Evolutionary conservation across 495 filamentous ascomycete genomes (phyloP).

Genomic region (Bacidia rubella): DNA sequence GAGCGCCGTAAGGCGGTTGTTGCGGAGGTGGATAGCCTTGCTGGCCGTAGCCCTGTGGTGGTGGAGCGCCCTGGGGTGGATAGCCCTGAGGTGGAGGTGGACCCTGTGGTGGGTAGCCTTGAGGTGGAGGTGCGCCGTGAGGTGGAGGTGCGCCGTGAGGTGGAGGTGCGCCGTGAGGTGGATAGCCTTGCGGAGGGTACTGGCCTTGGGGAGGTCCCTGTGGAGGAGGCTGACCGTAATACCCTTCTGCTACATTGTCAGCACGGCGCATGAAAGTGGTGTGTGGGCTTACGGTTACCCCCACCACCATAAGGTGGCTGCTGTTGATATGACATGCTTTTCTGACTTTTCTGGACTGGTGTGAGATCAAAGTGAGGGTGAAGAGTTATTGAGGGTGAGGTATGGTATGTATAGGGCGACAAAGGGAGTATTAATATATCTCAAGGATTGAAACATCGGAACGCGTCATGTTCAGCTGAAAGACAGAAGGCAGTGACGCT

Average conservation of each 20-base stretch:
- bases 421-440: not conserved
- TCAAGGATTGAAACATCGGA: not conserved
- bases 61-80: not conserved
- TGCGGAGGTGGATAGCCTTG: slow-evolving; percentile 20
- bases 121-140: slow-evolving; percentile 13
- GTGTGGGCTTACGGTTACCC: not conserved
- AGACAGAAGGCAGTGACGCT: too few species aligned
- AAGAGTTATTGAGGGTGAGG: not conserved
- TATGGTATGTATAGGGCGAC: not conserved
- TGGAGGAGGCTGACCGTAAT: slow-evolving; percentile 16
- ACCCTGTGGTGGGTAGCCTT: slow-evolving; percentile 12
- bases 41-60: slow-evolving; percentile 10
- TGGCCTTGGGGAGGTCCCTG: slow-evolving; percentile 11
- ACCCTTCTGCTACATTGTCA: slow-evolving; percentile 9
- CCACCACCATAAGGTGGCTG: not conserved
- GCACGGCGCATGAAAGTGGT: not conserved
- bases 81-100: slow-evolving; percentile 5
- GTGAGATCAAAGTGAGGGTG: not conserved
- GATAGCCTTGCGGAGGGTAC: slow-evolving; percentile 5
- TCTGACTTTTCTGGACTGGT: too few species aligned
- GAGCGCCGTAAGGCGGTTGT: slow-evolving; percentile 25
- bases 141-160: slow-evolving; percentile 14
- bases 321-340: too few species aligned
- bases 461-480: too few species aligned
- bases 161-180: slow-evolving; percentile 13